Conservation (phyloP, 495 filamentous ascomycete genomes). For the Clohesyomyces aquaticus region DNA sequence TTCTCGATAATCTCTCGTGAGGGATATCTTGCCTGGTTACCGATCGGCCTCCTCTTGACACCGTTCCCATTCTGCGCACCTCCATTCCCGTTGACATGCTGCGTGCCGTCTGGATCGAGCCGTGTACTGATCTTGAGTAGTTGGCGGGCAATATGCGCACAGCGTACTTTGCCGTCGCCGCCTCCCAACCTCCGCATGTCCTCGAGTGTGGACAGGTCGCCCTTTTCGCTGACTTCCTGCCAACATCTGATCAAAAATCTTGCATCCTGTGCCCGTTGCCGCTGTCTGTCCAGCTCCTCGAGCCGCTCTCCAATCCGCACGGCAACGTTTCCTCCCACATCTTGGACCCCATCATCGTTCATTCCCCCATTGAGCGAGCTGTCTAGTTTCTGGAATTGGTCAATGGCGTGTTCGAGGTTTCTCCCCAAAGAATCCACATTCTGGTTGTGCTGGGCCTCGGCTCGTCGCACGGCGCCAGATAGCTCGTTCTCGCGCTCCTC, state of each 20-base stretch:
- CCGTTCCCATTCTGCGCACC: slow-evolving; percentile 36
- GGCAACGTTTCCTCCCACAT: slow-evolving; percentile 76
- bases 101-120: slow-evolving; percentile 74
- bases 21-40: slow-evolving; percentile 60
- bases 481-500: slow-evolving; percentile 87
- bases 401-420: slow-evolving; percentile 88
- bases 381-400: slow-evolving; percentile 87
- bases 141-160: slow-evolving; percentile 87
- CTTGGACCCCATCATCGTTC: slow-evolving; percentile 54
- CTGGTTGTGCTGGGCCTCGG: slow-evolving; percentile 88
- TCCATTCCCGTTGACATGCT: slow-evolving; percentile 56
- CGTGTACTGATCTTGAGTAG: slow-evolving; percentile 84
- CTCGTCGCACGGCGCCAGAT: slow-evolving; percentile 82
- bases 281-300: slow-evolving; percentile 91
- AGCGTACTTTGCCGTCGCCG: slow-evolving; percentile 84
- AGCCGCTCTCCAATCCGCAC: slow-evolving; percentile 94
- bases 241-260: slow-evolving; percentile 96
- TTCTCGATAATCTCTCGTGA: slow-evolving; percentile 93
- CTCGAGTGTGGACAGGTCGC: slow-evolving; percentile 77
- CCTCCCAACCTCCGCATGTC: slow-evolving; percentile 74
- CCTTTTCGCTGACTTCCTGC: slow-evolving; percentile 86
- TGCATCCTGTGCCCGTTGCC: slow-evolving; percentile 86
- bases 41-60: slow-evolving; percentile 49
- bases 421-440: slow-evolving; percentile 81
- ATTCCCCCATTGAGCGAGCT: slow-evolving; percentile 65